A percentile compares a stretch with the other conserved stretches of the same genome.
Conservation (phyloP, 306 rosid genomes). For the Lotus japonicus region DNA sequence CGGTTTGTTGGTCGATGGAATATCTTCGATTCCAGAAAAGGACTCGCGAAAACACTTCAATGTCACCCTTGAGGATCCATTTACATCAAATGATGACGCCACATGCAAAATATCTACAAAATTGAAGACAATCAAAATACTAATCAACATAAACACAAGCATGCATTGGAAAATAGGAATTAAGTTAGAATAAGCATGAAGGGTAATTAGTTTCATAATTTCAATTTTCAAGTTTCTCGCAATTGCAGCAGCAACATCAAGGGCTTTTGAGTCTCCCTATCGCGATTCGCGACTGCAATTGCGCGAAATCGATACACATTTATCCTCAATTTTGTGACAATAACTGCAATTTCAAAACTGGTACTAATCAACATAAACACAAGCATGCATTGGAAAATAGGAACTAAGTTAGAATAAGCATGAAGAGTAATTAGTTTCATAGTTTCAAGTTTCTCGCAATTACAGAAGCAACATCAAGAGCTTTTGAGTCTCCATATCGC, state of each 20-base stretch:
- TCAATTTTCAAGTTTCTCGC: too few species aligned
- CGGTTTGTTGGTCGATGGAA: slow-evolving; percentile 48
- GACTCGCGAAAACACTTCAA: slow-evolving; percentile 60
- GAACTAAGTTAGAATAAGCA: background rate
- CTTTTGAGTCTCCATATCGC: too few species aligned
- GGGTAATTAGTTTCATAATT: too few species aligned
- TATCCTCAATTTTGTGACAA: too few species aligned
- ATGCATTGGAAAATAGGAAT: background rate
- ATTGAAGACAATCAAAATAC: slow-evolving; percentile 7
- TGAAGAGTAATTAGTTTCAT: too few species aligned
- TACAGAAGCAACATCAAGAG: too few species aligned
- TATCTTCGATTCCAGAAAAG: slow-evolving; percentile 54
- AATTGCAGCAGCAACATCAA: too few species aligned
- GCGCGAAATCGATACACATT: too few species aligned
- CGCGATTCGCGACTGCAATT: too few species aligned
- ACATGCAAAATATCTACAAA: slow-evolving; percentile 54
- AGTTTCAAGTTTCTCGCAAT: too few species aligned
- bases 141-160: background rate
- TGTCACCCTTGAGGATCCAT: slow-evolving; percentile 36
- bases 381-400: background rate
- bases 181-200: too few species aligned
- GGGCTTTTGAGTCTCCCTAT: too few species aligned
- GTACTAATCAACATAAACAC: background rate
- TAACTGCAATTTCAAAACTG: background rate
- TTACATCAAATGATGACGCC: slow-evolving; percentile 39